These are phyloP conservation scores for Cercospora citrullina DNA, from an alignment of 2,329 filamentous ascomycete species.

Conservation along the genomic window DNA sequence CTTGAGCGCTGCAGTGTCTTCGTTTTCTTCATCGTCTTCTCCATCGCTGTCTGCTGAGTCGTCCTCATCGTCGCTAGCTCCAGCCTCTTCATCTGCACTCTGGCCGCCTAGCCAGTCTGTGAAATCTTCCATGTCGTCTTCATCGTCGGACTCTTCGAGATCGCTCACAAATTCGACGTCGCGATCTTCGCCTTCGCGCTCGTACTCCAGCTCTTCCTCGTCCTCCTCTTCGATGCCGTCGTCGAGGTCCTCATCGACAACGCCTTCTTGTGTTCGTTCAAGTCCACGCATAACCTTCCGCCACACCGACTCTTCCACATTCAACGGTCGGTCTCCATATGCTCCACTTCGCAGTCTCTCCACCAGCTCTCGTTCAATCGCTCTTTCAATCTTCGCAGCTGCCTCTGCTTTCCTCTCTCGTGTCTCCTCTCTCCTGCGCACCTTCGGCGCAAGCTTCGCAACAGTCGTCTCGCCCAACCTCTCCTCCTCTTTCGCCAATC, in stretches of 20 bases:
- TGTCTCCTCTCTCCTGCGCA: constrained; percentile 56
- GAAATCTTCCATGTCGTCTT: constrained; percentile 79
- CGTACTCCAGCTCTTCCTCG: constrained; percentile 62
- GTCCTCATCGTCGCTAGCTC: constrained; percentile 52
- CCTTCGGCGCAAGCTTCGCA: constrained; percentile 86
- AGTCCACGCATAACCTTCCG: constrained; percentile 91
- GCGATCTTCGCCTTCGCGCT: constrained; percentile 62
- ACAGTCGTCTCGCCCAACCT: constrained; percentile 85
- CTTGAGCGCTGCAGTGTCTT: constrained; percentile 60
- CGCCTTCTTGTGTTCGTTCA: constrained; percentile 81
- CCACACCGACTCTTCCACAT: constrained; percentile 94
- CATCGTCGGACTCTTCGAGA: constrained; percentile 70
- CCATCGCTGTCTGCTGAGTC: constrained; percentile 51
- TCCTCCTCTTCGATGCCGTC: constrained; percentile 77
- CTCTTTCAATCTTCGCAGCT: constrained; percentile 88
- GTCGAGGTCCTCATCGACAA: constrained; percentile 83
- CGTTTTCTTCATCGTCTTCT: constrained; percentile 50
- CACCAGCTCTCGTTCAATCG: constrained; percentile 92
- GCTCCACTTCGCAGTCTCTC: constrained; percentile 87
- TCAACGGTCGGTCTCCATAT: constrained; percentile 91
- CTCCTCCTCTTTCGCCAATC: constrained; percentile 84
- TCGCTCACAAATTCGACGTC: constrained; percentile 93
- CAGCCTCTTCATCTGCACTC: constrained; percentile 47
- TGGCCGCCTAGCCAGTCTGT: constrained; percentile 90
- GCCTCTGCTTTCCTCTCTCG: constrained; percentile 53